A percentile compares a stretch with the other conserved stretches of the same genome.
Evolutionary conservation across 164 flowering plant genomes (phyloP).

Genomic region (Kingdonia uniflora): DNA sequence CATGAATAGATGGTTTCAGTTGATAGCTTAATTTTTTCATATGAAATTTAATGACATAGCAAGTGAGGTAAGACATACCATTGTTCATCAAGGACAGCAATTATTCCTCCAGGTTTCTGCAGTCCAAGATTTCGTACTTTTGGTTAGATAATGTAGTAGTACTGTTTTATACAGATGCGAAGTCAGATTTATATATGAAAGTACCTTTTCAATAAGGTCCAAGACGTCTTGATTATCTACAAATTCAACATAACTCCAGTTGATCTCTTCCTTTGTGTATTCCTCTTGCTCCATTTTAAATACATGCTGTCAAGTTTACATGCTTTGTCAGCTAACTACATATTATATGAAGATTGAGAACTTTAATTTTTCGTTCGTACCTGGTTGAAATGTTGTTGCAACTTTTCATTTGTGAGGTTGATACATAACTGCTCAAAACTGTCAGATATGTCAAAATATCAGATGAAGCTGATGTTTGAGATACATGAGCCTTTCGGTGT

Average conservation of each 20-base stretch:
- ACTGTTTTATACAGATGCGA: too few species aligned
- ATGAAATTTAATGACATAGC: too few species aligned
- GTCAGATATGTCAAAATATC: conserved; percentile 10
- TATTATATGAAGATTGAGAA: neutral
- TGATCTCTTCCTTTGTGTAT: conserved; percentile 64
- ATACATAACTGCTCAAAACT: conserved; percentile 94
- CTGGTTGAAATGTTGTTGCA: conserved; percentile 92
- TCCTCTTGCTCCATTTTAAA: conserved; percentile 93
- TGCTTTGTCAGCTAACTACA: neutral
- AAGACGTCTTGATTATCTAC: conserved; percentile 85
- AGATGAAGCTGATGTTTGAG: conserved; percentile 9
- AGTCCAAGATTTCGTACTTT: conserved; percentile 1
- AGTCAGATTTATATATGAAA: neutral
- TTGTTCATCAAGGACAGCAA: conserved; percentile 86
- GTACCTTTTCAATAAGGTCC: conserved; percentile 80
- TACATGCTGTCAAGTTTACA: conserved; percentile 48
- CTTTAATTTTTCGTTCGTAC: conserved; percentile 19
- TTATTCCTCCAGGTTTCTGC: conserved; percentile 90
- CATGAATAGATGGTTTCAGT: too few species aligned
- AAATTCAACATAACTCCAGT: conserved; percentile 91
- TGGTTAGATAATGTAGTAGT: too few species aligned
- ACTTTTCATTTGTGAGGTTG: conserved; percentile 82
- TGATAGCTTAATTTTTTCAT: too few species aligned
- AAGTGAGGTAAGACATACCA: conserved; percentile 38
- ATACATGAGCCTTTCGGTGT: too few species aligned